Percentiles rank a stretch among this genome's conserved stretches.
Evolutionary conservation across 345 rosid genomes (phyloP).

Genomic region (Salix purpurea): DNA sequence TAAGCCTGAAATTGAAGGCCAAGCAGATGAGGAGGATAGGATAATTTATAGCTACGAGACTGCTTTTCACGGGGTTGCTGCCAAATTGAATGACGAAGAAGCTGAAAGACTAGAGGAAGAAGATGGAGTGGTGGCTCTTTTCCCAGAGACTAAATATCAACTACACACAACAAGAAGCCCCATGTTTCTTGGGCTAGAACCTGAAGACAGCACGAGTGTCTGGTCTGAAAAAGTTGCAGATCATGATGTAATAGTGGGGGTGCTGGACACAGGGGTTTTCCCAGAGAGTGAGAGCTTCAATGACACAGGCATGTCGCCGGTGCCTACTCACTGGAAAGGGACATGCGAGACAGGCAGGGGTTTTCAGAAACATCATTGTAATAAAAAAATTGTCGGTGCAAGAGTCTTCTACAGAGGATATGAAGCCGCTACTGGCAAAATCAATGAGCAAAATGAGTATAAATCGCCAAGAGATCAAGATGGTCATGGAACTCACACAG

Average conservation of each 20-base stretch:
- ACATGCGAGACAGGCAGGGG: constrained; percentile 26
- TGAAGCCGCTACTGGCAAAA: constrained; percentile 21
- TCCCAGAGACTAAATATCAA: constrained; percentile 23
- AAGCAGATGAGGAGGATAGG: constrained; percentile 37
- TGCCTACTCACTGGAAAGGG: constrained; percentile 24
- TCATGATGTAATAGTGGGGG: constrained; percentile 28
- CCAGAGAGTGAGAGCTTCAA: constrained; percentile 33
- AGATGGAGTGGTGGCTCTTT: constrained; percentile 23
- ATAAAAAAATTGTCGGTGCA: constrained; percentile 25
- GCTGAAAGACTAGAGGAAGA: constrained; percentile 16
- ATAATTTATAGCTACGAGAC: constrained; percentile 37
- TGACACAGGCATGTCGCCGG: constrained; percentile 25
- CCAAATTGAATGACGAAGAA: constrained; percentile 23
- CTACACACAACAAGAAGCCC: constrained; percentile 33
- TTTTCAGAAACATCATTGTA: constrained; percentile 18
- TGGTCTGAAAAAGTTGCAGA: constrained; percentile 16
- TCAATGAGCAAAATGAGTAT: constrained; percentile 22
- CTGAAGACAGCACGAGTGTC: constrained; percentile 12
- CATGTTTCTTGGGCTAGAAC: constrained; percentile 21
- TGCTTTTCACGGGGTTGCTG: constrained; percentile 27
- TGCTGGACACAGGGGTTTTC: constrained; percentile 26
- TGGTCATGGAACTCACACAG: constrained; percentile 33
- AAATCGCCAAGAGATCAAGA: constrained; percentile 30
- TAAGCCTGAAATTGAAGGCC: constrained; percentile 24
- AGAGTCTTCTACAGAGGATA: constrained; percentile 26